Evolutionary conservation across 345 rosid genomes (phyloP).

Genomic region (Eucalyptus grandis): DNA sequence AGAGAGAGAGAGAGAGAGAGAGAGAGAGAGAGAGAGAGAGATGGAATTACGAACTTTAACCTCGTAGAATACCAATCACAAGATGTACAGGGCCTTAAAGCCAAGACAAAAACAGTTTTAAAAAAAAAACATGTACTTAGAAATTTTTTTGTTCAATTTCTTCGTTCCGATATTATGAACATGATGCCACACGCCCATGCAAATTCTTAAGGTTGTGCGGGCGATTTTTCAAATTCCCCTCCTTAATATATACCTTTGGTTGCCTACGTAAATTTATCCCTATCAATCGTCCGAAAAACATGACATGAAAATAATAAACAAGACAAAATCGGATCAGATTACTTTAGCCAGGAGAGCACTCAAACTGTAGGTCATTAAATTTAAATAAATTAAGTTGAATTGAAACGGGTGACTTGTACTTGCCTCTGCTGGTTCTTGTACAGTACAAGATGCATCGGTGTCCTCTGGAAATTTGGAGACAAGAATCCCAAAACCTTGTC

Average conservation of each 20-base stretch:
- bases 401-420: not conserved
- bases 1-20: not conserved
- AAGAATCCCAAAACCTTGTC: not conserved
- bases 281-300: constrained; percentile 54
- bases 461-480: constrained; percentile 83
- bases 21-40: not conserved
- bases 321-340: not conserved
- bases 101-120: not conserved
- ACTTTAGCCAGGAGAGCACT: not conserved
- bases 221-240: not conserved
- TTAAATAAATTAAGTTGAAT: not conserved
- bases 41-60: not conserved
- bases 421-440: constrained; percentile 69
- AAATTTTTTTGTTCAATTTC: constrained; percentile 1
- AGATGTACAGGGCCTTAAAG: not conserved
- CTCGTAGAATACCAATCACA: not conserved
- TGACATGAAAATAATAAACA: constrained; percentile 21
- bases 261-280: not conserved
- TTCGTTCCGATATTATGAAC: not conserved
- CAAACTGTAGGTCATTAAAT: not conserved
- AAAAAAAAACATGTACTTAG: not conserved
- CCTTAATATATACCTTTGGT: not conserved
- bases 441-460: constrained; percentile 62
- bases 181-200: constrained; percentile 2
- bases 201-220: not conserved